Conservation (phyloP, 805 yeast species). For the Aciculoconidium aculeatum region DNA sequence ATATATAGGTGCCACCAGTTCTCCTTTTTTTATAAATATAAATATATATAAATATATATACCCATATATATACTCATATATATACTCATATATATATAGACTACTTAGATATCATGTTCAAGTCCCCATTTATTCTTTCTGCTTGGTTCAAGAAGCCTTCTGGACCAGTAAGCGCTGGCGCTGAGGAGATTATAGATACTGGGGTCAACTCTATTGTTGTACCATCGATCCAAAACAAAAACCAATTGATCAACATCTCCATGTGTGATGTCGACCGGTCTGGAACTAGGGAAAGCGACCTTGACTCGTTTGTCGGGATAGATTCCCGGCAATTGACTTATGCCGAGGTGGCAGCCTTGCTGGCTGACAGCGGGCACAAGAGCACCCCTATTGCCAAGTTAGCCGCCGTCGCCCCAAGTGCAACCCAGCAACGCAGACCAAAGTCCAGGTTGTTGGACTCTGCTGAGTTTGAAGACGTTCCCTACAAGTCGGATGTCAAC, state of each 20-base stretch:
- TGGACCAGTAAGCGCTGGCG: slow-evolving; percentile 4
- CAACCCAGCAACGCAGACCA: slow-evolving; percentile 3
- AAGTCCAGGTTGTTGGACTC: slow-evolving; percentile 10
- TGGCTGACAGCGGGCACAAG: slow-evolving; percentile 10
- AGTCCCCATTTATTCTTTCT: slow-evolving; percentile 8
- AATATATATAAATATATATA: too few relatives aligned
- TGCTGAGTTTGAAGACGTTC: slow-evolving; percentile 10
- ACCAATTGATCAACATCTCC: slow-evolving; percentile 26
- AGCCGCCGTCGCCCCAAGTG: background rate
- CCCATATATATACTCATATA: too few relatives aligned
- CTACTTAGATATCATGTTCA: slow-evolving; percentile 9
- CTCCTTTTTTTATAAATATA: too few relatives aligned
- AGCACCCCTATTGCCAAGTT: too few relatives aligned
- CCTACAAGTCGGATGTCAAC: slow-evolving; percentile 14
- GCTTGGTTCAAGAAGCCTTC: slow-evolving; percentile 12
- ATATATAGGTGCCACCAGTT: too few relatives aligned
- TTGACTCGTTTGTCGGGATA: slow-evolving; percentile 32
- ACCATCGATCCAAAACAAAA: slow-evolving; percentile 19
- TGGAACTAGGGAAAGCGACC: slow-evolving; percentile 12
- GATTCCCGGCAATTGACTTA: slow-evolving; percentile 31
- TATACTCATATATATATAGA: too few relatives aligned
- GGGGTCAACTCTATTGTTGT: slow-evolving; percentile 24
- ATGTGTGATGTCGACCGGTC: slow-evolving; percentile 27
- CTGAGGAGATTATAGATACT: slow-evolving; percentile 10
- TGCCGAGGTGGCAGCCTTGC: slow-evolving; percentile 38